A percentile compares a stretch with the other conserved stretches of the same genome.
Evolutionary conservation across 2,329 filamentous ascomycete species (phyloP).

Genomic region (Triangularia verruculosa): DNA sequence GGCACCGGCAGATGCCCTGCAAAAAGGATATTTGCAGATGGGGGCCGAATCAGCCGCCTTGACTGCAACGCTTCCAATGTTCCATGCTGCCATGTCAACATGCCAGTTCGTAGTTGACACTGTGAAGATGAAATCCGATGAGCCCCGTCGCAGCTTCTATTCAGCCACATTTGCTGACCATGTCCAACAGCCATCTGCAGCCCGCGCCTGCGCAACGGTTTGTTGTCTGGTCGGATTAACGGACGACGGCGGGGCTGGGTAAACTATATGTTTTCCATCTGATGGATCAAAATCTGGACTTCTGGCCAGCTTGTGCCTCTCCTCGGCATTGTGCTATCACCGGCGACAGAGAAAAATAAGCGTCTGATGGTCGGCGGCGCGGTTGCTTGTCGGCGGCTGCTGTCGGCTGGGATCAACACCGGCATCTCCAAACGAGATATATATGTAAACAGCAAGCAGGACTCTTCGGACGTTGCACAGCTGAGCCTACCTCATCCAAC

Average conservation of each 20-base stretch:
- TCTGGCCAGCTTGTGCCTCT: neutral
- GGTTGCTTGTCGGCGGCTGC: neutral
- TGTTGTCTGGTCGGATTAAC: neutral
- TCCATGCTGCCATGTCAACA: neutral
- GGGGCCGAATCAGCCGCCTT: neutral
- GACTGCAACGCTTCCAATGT: neutral
- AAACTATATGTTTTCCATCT: neutral
- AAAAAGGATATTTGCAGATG: conserved; percentile 2
- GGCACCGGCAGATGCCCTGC: neutral
- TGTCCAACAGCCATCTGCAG: neutral
- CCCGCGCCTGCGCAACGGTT: neutral
- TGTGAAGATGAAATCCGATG: too few species aligned
- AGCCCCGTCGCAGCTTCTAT: neutral
- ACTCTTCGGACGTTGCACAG: neutral
- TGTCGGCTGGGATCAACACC: neutral
- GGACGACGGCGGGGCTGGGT: neutral
- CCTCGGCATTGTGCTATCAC: neutral
- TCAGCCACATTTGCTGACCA: neutral
- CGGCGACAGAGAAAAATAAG: neutral
- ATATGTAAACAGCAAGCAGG: neutral
- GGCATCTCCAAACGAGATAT: neutral
- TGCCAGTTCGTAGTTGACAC: neutral
- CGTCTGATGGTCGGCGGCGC: neutral
- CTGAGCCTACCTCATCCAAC: neutral
- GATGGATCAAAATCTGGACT: neutral